Conservation (phyloP, 345 rosid species). For the Acer negundo region DNA sequence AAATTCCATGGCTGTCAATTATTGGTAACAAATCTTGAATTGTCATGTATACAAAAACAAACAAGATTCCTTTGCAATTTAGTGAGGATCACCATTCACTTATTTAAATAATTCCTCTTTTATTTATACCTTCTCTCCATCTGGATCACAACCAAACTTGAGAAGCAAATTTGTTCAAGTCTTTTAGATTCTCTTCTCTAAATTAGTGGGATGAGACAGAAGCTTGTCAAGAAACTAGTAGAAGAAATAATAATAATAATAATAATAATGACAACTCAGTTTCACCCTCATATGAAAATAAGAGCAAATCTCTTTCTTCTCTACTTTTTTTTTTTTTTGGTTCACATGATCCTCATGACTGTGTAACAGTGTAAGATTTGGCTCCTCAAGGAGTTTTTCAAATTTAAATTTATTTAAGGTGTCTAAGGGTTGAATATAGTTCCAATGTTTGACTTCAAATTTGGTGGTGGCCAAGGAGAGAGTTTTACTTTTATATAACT, state of each 20-base stretch:
- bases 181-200: conserved; percentile 23
- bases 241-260: conserved; percentile 14
- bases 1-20: conserved; percentile 10
- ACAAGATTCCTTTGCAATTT: conserved; percentile 23
- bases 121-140: conserved; percentile 14
- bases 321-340: too few species aligned
- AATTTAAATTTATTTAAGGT: background rate
- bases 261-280: conserved; percentile 15
- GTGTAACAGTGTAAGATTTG: background rate
- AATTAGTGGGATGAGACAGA: conserved; percentile 17
- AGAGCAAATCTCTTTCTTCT: conserved; percentile 6
- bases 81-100: conserved; percentile 18
- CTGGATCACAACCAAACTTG: conserved; percentile 15
- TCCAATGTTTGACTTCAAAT: conserved; percentile 2
- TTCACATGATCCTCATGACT: conserved; percentile 12
- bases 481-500: too few species aligned
- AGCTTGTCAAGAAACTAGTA: conserved; percentile 14
- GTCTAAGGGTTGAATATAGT: background rate
- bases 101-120: background rate
- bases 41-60: conserved; percentile 5
- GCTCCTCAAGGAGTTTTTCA: conserved; percentile 13
- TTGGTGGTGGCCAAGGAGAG: background rate
- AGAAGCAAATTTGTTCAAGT: conserved; percentile 13
- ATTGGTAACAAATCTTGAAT: conserved; percentile 19
- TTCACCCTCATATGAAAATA: conserved; percentile 12